Percentiles rank a stretch among this genome's conserved stretches.
Evolutionary conservation across 2,329 filamentous ascomycete species (phyloP).

Genomic region (Penicillium rolfsii): DNA sequence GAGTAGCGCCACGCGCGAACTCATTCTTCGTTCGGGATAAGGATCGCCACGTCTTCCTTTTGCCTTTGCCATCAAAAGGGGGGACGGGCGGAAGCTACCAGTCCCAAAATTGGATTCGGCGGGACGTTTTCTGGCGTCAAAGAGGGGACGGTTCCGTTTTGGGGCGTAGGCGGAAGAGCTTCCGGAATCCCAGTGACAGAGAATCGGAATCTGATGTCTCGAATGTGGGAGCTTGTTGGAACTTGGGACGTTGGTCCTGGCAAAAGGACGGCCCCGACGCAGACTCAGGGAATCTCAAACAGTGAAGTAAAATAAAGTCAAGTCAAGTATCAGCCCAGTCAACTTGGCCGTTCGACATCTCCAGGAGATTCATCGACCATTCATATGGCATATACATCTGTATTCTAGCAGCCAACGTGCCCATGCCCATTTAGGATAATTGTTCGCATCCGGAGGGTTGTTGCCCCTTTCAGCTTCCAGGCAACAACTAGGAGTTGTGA

Average conservation of each 20-base stretch:
- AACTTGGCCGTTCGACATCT: constrained; percentile 8
- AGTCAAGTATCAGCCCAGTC: neutral
- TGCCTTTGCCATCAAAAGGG: neutral
- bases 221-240: neutral
- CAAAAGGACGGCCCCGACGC: constrained; percentile 3
- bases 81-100: neutral
- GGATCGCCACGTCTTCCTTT: constrained; percentile 9
- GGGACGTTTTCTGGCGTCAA: neutral
- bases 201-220: constrained; percentile 17
- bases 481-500: neutral
- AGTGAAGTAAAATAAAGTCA: neutral
- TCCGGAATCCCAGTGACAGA: constrained; percentile 21
- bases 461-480: neutral
- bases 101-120: constrained; percentile 5
- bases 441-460: neutral
- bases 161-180: constrained; percentile 12
- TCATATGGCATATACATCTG: neutral
- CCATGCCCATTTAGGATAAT: neutral
- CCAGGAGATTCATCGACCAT: neutral
- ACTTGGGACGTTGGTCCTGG: constrained; percentile 9
- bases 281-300: constrained; percentile 4
- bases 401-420: neutral
- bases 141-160: neutral
- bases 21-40: constrained; percentile 8
- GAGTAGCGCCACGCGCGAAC: constrained; percentile 17